These are phyloP conservation scores for Croton laevigatus DNA, from an alignment of 441 rosid species.

Conservation along the genomic window DNA sequence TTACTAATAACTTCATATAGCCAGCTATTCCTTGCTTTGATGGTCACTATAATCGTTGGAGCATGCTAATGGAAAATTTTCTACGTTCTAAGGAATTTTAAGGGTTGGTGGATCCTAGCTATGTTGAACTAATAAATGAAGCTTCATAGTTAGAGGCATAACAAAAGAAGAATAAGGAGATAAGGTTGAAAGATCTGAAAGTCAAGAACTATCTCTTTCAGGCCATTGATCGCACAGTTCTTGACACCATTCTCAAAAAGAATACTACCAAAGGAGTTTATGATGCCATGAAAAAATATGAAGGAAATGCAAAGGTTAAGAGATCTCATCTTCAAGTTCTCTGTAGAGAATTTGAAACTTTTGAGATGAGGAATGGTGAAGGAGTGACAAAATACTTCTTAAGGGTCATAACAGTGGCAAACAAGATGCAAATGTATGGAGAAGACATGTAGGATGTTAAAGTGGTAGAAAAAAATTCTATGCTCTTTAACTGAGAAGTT, in stretches of 20 bases:
- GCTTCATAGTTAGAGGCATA: neutral
- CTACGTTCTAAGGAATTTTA: neutral
- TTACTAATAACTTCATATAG: too few relatives aligned
- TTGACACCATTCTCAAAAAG: neutral
- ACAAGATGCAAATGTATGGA: slow-evolving; percentile 1
- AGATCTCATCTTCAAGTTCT: neutral
- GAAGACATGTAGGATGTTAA: slow-evolving; percentile 10
- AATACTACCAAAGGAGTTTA: neutral
- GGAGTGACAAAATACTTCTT: neutral
- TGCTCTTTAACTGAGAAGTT: slow-evolving; percentile 3
- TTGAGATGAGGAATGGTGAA: too few relatives aligned
- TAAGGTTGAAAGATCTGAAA: neutral
- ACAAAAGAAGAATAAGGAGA: neutral
- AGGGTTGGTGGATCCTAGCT: neutral
- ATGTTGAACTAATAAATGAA: neutral
- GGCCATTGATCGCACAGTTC: neutral
- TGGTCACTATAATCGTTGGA: neutral
- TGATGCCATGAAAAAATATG: neutral
- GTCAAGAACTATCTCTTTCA: neutral
- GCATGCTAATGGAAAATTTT: too few relatives aligned
- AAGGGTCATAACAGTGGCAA: slow-evolving; percentile 12
- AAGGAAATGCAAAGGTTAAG: slow-evolving; percentile 1
- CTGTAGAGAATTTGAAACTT: neutral
- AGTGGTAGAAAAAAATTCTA: slow-evolving; percentile 9
- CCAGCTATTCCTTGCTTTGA: neutral